Evolutionary conservation across 495 filamentous ascomycete species (phyloP).

Genomic region (Penicillium pulvis): DNA sequence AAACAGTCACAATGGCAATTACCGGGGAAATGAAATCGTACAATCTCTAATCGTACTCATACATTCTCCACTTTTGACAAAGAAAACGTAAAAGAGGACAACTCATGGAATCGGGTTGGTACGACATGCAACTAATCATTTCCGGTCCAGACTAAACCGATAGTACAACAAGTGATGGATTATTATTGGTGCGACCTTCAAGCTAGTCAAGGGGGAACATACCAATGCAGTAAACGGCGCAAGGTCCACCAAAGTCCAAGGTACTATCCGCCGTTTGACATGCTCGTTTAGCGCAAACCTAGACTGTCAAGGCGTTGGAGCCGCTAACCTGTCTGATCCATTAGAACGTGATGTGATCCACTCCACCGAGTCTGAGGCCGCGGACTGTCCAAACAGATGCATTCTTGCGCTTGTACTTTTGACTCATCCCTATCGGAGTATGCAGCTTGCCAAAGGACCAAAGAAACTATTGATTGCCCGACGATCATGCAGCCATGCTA

Average conservation of each 20-base stretch:
- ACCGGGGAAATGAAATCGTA: conserved; percentile 2
- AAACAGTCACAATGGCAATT: not conserved
- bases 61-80: not conserved
- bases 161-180: not conserved
- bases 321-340: conserved; percentile 13
- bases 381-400: too few species aligned
- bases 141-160: not conserved
- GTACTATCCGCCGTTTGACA: not conserved
- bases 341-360: too few species aligned
- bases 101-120: not conserved
- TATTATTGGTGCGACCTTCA: not conserved
- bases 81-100: not conserved
- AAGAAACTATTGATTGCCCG: too few species aligned
- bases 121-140: conserved; percentile 4
- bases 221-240: not conserved
- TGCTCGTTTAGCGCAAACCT: not conserved
- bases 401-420: too few species aligned
- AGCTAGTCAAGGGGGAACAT: not conserved
- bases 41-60: not conserved
- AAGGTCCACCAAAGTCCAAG: not conserved
- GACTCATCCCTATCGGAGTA: too few species aligned
- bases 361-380: too few species aligned
- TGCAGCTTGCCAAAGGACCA: too few species aligned
- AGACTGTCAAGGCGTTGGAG: not conserved
- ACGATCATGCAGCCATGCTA: too few species aligned